These are phyloP conservation scores for Gyromitra esculenta DNA, from an alignment of 2,329 filamentous ascomycete genomes.

Conservation along the genomic window DNA sequence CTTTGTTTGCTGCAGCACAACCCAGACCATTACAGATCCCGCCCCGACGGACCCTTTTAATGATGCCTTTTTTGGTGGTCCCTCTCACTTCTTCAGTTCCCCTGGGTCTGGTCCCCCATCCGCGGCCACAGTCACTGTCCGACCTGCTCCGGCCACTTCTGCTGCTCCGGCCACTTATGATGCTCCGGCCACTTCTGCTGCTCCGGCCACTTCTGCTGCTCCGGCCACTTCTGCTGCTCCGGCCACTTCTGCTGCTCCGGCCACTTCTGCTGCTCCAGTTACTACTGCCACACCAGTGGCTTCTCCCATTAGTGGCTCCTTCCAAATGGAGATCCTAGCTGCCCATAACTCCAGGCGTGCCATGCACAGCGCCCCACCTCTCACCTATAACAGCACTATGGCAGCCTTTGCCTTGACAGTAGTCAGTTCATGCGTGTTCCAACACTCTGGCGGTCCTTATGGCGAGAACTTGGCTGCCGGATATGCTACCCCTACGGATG, in stretches of 20 bases:
- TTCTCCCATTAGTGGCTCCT: not conserved
- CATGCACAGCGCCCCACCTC: slow-evolving; percentile 76
- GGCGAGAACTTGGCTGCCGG: slow-evolving; percentile 92
- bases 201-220: slow-evolving; percentile 19
- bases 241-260: slow-evolving; percentile 22
- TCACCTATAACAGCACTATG: slow-evolving; percentile 74
- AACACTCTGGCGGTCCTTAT: slow-evolving; percentile 75
- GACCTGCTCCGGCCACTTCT: not conserved
- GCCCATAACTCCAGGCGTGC: slow-evolving; percentile 83
- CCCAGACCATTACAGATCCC: slow-evolving; percentile 16
- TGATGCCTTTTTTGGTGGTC: not conserved
- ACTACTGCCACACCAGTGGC: slow-evolving; percentile 18
- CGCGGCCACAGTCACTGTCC: too few relatives aligned
- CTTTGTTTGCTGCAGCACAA: slow-evolving; percentile 24
- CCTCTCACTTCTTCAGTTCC: too few relatives aligned
- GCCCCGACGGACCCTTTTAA: not conserved
- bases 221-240: too few relatives aligned
- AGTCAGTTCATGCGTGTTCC: slow-evolving; percentile 75
- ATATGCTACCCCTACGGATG: slow-evolving; percentile 69
- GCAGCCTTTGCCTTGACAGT: slow-evolving; percentile 71
- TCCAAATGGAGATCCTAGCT: slow-evolving; percentile 10
- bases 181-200: not conserved
- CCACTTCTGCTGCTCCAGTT: not conserved
- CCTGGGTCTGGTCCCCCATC: too few relatives aligned
- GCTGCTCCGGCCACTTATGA: not conserved